Conservation (phyloP, 2,329 filamentous ascomycete species). For the Rhinocladiella mackenziei region DNA sequence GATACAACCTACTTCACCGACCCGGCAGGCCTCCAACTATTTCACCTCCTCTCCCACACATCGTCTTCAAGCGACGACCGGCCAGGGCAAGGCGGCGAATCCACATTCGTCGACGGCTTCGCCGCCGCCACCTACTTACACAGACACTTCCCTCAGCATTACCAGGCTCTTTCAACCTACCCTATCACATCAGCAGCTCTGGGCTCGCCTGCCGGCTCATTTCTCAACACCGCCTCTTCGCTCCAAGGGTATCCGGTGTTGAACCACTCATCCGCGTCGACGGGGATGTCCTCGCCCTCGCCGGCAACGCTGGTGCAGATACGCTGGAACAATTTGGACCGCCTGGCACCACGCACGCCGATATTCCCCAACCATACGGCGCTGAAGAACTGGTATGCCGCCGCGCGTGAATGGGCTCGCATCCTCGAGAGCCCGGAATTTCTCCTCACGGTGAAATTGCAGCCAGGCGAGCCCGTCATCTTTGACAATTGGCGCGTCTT, state of each 20-base stretch:
- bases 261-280: constrained; percentile 46
- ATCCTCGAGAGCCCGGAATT: constrained; percentile 62
- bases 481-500: constrained; percentile 96
- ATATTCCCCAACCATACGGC: constrained; percentile 45
- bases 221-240: constrained; percentile 64
- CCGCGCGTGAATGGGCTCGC: constrained; percentile 68
- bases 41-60: constrained; percentile 83
- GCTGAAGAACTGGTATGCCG: constrained; percentile 65
- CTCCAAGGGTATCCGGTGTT: constrained; percentile 62
- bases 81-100: constrained; percentile 64
- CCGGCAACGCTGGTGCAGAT: constrained; percentile 57
- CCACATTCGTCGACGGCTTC: constrained; percentile 83
- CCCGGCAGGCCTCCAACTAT: constrained; percentile 83
- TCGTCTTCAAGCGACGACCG: constrained; percentile 27
- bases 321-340: constrained; percentile 91
- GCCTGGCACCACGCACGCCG: constrained; percentile 59
- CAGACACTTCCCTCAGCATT: constrained; percentile 53
- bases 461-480: constrained; percentile 73
- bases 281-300: constrained; percentile 9
- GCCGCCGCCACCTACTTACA: constrained; percentile 61
- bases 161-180: constrained; percentile 53
- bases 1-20: constrained; percentile 97
- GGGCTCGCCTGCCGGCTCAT: constrained; percentile 62
- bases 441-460: constrained; percentile 76
- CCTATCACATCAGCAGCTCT: constrained; percentile 75